Percentiles rank a stretch among this genome's conserved stretches.
These are phyloP conservation scores for Ilyonectria robusta DNA, from an alignment of 2,329 filamentous ascomycete genomes.

Conservation along the genomic window DNA sequence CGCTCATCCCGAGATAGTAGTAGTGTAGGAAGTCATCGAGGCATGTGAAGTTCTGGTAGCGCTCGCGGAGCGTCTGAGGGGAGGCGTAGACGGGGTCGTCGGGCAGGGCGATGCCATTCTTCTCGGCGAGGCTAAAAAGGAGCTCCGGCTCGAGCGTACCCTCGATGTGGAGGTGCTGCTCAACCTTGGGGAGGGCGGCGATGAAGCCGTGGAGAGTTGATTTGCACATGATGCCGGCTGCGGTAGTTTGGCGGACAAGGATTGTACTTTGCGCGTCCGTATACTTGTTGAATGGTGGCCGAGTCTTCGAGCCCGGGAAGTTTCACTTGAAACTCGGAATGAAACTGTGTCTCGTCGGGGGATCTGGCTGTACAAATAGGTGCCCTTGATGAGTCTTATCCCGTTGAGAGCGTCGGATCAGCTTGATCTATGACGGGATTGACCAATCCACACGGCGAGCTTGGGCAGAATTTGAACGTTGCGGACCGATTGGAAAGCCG, in stretches of 20 bases:
- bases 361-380: slow-evolving; percentile 8
- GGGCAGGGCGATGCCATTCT: slow-evolving; percentile 76
- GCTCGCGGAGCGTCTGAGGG: slow-evolving; percentile 68
- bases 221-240: slow-evolving; percentile 65
- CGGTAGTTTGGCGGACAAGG: background rate
- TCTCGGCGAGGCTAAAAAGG: slow-evolving; percentile 77
- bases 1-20: slow-evolving; percentile 83
- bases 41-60: slow-evolving; percentile 77
- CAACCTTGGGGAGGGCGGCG: slow-evolving; percentile 79
- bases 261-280: background rate
- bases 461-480: slow-evolving; percentile 12
- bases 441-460: background rate
- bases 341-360: background rate
- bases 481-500: slow-evolving; percentile 24
- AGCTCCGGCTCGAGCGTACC: slow-evolving; percentile 79
- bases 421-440: slow-evolving; percentile 11
- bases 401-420: slow-evolving; percentile 2
- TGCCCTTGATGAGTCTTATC: background rate
- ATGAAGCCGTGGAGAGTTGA: slow-evolving; percentile 69
- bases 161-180: slow-evolving; percentile 87
- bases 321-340: slow-evolving; percentile 16
- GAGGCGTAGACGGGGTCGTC: slow-evolving; percentile 76
- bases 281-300: slow-evolving; percentile 4
- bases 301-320: background rate
- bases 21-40: slow-evolving; percentile 85